Conservation (phyloP, 73 alveolate genomes). For the Paramecium tetraurelia region DNA sequence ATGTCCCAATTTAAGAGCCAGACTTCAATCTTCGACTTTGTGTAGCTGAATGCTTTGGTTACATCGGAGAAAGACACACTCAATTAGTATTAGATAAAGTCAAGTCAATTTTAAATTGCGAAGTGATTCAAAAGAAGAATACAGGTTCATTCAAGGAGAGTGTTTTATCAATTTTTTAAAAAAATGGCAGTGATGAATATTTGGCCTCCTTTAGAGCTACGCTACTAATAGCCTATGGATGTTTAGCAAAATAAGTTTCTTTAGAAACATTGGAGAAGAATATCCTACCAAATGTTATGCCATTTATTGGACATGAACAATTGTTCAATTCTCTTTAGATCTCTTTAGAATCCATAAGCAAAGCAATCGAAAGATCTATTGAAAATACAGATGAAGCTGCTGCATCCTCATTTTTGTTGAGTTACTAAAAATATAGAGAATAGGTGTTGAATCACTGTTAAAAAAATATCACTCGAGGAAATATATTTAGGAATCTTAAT, state of each 20-base stretch:
- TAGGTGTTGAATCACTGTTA: background rate
- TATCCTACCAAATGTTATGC: conserved; percentile 40
- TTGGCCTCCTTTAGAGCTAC: background rate
- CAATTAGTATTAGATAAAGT: conserved; percentile 22
- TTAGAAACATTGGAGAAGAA: conserved; percentile 11
- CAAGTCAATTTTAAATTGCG: conserved; percentile 23
- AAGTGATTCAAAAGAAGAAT: conserved; percentile 11
- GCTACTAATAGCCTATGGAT: background rate
- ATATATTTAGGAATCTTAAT: background rate
- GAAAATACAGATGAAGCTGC: conserved; percentile 23
- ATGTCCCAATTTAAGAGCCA: conserved; percentile 11
- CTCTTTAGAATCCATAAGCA: background rate
- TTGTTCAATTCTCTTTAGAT: background rate
- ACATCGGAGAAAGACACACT: conserved; percentile 39
- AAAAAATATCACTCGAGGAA: background rate
- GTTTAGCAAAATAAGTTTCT: background rate
- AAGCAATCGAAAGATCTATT: background rate
- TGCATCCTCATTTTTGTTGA: background rate
- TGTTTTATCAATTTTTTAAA: conserved; percentile 18
- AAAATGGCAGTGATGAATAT: conserved; percentile 11
- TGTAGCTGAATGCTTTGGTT: conserved; percentile 49
- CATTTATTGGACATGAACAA: background rate
- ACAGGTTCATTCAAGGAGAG: conserved; percentile 45
- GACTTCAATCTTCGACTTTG: background rate
- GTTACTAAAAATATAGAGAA: conserved; percentile 1